Percentiles rank a stretch among this genome's conserved stretches.
phyloP scores from a whole-genome alignment of 805 yeast species.

The Diddensiella transvaalensis region DNA sequence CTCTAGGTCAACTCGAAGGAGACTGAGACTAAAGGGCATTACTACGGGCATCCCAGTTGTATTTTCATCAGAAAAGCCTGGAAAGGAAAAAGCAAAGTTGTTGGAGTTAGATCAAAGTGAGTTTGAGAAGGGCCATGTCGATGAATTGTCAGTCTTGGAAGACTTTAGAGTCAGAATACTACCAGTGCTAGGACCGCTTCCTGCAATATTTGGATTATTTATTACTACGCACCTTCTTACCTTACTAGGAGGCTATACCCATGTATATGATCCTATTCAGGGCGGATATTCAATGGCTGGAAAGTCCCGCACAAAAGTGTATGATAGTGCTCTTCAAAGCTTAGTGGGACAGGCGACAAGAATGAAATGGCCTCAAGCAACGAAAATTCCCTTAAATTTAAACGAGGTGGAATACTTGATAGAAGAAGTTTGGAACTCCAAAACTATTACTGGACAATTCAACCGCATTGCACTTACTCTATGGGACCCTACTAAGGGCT shows the following conservation, averaged over 20 bases:
- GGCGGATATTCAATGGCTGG: conserved; percentile 83
- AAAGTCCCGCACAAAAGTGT: conserved; percentile 77
- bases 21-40: conserved; percentile 78
- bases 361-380: conserved; percentile 60
- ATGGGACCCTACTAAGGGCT: conserved; percentile 67
- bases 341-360: conserved; percentile 85
- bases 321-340: conserved; percentile 77
- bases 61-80: conserved; percentile 94
- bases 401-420: conserved; percentile 76
- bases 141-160: conserved; percentile 77
- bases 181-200: conserved; percentile 96
- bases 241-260: conserved; percentile 66
- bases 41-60: conserved; percentile 75
- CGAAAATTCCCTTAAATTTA: conserved; percentile 64
- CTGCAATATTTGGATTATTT: conserved; percentile 91
- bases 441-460: conserved; percentile 77
- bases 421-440: conserved; percentile 91
- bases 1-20: conserved; percentile 80
- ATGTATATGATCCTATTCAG: conserved; percentile 35
- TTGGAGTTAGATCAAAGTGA: conserved; percentile 84
- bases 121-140: conserved; percentile 75
- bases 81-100: conserved; percentile 84
- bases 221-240: conserved; percentile 82
- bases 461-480: conserved; percentile 75
- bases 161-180: conserved; percentile 91